A percentile compares a stretch with the other conserved stretches of the same genome.
phyloP scores from a whole-genome alignment of 495 filamentous ascomycete species.

The Aspergillus heteromorphus region DNA sequence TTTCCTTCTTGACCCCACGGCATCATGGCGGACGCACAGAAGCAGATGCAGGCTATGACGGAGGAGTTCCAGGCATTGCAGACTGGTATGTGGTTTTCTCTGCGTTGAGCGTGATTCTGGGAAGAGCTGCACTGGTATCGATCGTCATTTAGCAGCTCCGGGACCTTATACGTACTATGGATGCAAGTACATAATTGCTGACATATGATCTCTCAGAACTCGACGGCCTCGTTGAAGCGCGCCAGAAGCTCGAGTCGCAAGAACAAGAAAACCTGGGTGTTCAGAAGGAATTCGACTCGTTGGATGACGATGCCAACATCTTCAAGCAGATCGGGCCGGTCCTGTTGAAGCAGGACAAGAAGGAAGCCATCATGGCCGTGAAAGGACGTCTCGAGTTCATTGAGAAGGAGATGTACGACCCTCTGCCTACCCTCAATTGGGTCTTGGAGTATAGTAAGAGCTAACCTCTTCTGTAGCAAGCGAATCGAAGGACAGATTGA shows the following conservation, averaged over 20 bases:
- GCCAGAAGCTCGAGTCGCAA: conserved; percentile 91
- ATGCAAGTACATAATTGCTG: not conserved
- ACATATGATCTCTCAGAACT: conserved; percentile 53
- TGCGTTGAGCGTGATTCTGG: not conserved
- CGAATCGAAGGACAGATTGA: conserved; percentile 78
- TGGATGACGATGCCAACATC: conserved; percentile 78
- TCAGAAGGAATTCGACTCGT: conserved; percentile 79
- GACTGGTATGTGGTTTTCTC: conserved; percentile 50
- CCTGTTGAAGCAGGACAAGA: conserved; percentile 86
- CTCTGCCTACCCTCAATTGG: not conserved
- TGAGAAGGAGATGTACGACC: conserved; percentile 79
- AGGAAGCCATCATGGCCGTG: conserved; percentile 82
- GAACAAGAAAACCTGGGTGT: conserved; percentile 87
- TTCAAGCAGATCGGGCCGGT: conserved; percentile 94
- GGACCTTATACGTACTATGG: not conserved
- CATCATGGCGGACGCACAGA: conserved; percentile 51
- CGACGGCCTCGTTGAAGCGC: conserved; percentile 65
- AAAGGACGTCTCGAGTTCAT: conserved; percentile 89
- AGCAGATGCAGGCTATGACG: conserved; percentile 71
- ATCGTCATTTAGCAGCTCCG: not conserved
- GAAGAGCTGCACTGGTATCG: not conserved
- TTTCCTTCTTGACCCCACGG: not conserved
- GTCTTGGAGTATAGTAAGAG: not conserved
- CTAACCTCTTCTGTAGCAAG: conserved; percentile 47
- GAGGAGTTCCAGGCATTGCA: conserved; percentile 86